Percentiles rank a stretch among this genome's conserved stretches.
Conservation (phyloP, 495 filamentous ascomycete genomes). For the Aspergillus bertholletiae region DNA sequence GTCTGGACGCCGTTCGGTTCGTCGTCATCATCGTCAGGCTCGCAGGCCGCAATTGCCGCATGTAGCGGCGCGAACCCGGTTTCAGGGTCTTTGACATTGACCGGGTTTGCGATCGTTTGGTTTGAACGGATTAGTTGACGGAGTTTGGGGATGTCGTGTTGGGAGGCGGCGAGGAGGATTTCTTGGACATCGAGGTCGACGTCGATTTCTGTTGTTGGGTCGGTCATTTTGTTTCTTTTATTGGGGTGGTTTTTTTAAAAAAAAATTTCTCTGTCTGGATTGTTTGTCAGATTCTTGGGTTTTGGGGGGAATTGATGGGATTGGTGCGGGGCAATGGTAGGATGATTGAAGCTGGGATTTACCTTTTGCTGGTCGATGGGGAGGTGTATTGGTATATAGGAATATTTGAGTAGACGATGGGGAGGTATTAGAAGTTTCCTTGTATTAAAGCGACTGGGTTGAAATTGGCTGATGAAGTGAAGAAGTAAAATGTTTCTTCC, state of each 20-base stretch:
- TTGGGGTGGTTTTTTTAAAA: not conserved
- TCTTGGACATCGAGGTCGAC: conserved; percentile 44
- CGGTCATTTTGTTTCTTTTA: conserved; percentile 16
- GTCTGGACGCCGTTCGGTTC: conserved; percentile 23
- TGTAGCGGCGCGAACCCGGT: conserved; percentile 88
- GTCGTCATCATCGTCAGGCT: conserved; percentile 45
- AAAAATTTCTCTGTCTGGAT: no score
- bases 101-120: conserved; percentile 44
- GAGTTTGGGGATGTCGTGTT: conserved; percentile 75
- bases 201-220: conserved; percentile 32
- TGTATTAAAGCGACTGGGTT: not conserved
- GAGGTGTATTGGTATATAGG: no score
- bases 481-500: not conserved
- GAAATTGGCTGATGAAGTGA: not conserved
- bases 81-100: conserved; percentile 76
- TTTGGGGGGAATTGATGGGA: no score
- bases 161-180: conserved; percentile 76
- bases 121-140: conserved; percentile 66
- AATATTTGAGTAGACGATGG: no score
- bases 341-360: not conserved
- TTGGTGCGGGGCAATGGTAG: not conserved
- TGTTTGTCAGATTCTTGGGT: no score
- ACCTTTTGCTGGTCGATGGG: not conserved
- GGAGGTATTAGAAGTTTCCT: not conserved
- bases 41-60: conserved; percentile 82